Conservation (phyloP, 306 rosid genomes). For the Prunus armeniaca region DNA sequence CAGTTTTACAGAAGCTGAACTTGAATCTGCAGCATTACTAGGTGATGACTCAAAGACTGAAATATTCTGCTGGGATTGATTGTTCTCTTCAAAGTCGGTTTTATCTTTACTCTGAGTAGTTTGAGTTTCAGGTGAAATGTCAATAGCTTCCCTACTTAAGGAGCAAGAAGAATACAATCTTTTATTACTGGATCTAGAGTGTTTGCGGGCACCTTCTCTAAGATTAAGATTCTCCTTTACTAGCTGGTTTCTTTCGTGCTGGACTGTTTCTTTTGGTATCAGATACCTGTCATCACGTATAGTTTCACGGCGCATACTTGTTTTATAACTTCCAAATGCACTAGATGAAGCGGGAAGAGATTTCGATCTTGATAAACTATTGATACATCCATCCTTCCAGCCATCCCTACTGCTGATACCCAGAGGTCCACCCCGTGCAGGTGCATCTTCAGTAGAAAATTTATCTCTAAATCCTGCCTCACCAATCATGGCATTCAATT, state of each 20-base stretch:
- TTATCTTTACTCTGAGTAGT: constrained; percentile 37
- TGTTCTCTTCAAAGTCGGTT: constrained; percentile 25
- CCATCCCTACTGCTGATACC: constrained; percentile 99
- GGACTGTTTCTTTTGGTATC: constrained; percentile 46
- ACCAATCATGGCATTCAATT: constrained; percentile 30
- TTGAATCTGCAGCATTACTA: constrained; percentile 24
- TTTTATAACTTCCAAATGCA: constrained; percentile 56
- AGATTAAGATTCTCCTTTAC: constrained; percentile 32
- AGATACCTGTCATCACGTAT: constrained; percentile 46
- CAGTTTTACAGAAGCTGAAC: constrained; percentile 31
- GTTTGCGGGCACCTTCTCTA: constrained; percentile 40
- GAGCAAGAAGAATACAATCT: constrained; percentile 51
- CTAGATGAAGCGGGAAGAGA: constrained; percentile 89
- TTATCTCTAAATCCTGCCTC: constrained; percentile 41
- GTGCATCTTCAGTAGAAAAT: constrained; percentile 36
- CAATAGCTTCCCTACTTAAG: constrained; percentile 39
- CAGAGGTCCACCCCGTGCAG: constrained; percentile 60
- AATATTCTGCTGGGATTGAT: constrained; percentile 34
- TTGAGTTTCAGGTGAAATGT: constrained; percentile 36
- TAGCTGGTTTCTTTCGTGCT: constrained; percentile 46
- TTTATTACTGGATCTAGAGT: constrained; percentile 50
- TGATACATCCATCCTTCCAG: constrained; percentile 70
- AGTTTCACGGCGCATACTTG: constrained; percentile 37
- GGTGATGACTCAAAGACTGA: constrained; percentile 29
- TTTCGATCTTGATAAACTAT: constrained; percentile 67